Percentiles rank a stretch among this genome's conserved stretches.
phyloP scores from a whole-genome alignment of 2,329 filamentous ascomycete genomes.

The Xylariaceae sp. region DNA sequence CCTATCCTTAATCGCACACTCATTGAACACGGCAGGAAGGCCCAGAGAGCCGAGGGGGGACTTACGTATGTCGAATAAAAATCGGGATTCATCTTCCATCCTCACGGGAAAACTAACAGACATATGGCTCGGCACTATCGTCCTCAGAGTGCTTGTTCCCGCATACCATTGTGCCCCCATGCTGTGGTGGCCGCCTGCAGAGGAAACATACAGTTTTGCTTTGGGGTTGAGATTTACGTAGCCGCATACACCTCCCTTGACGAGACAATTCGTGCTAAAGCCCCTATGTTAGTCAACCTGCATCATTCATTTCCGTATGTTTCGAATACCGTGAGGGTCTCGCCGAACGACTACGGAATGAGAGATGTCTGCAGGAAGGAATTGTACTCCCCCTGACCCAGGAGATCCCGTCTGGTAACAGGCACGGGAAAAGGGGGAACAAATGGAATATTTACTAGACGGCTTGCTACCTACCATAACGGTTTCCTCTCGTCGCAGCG shows the following conservation, averaged over 20 bases:
- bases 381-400: conserved; percentile 4
- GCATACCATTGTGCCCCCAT: conserved; percentile 16
- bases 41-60: not conserved
- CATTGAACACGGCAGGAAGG: not conserved
- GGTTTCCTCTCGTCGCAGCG: conserved; percentile 27
- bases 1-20: not conserved
- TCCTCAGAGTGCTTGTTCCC: conserved; percentile 15
- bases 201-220: conserved; percentile 12
- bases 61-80: conserved; percentile 24
- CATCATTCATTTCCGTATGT: not conserved
- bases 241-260: conserved; percentile 24
- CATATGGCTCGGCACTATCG: conserved; percentile 16
- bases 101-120: conserved; percentile 20
- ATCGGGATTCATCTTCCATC: conserved; percentile 21
- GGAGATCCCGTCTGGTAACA: not conserved
- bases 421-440: not conserved
- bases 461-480: conserved; percentile 23
- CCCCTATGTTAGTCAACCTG: conserved; percentile 8
- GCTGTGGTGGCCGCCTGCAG: conserved; percentile 7
- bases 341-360: conserved; percentile 13
- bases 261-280: conserved; percentile 24
- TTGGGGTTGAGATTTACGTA: conserved; percentile 20
- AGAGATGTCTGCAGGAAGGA: conserved; percentile 14
- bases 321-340: not conserved
- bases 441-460: not conserved